Percentiles rank a stretch among this genome's conserved stretches.
phyloP scores from a whole-genome alignment of 1,139 yeast species.

The Debaryomyces sp. region DNA sequence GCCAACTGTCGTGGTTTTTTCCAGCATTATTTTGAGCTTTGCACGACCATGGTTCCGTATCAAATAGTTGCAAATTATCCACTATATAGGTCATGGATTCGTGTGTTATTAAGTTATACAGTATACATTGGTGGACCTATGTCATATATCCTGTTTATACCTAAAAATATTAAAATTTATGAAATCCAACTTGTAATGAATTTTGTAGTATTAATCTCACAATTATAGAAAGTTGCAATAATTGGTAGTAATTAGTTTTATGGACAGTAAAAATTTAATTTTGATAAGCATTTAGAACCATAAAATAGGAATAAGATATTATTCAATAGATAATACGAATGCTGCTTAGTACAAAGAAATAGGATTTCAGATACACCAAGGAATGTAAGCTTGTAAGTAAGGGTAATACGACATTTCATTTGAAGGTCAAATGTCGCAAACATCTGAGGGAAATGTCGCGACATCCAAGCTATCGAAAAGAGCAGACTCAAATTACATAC shows the following conservation, averaged over 20 bases:
- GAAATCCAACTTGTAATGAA: not conserved
- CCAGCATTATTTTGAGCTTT: not conserved
- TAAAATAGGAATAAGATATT: too few species aligned
- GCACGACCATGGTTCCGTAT: not conserved
- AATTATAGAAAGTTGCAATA: not conserved
- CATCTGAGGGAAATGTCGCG: not conserved
- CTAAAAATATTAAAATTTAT: not conserved
- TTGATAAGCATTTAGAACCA: not conserved
- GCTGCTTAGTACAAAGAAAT: too few species aligned
- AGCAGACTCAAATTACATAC: not conserved
- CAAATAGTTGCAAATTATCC: slow-evolving; percentile 2
- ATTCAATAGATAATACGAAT: too few species aligned
- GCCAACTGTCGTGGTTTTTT: slow-evolving; percentile 2
- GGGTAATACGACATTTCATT: not conserved
- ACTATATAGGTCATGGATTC: not conserved
- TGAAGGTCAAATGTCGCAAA: not conserved
- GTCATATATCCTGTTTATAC: not conserved
- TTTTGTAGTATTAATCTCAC: not conserved
- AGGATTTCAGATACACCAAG: not conserved
- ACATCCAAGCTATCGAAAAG: not conserved
- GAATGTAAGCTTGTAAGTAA: not conserved
- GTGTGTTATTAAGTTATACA: not conserved
- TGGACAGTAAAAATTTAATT: not conserved
- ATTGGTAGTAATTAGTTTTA: not conserved
- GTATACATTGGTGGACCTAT: not conserved